Percentiles rank a stretch among this genome's conserved stretches.
Conservation (phyloP, 352 stramenopile genomes). For the Pythium brachiatum region DNA sequence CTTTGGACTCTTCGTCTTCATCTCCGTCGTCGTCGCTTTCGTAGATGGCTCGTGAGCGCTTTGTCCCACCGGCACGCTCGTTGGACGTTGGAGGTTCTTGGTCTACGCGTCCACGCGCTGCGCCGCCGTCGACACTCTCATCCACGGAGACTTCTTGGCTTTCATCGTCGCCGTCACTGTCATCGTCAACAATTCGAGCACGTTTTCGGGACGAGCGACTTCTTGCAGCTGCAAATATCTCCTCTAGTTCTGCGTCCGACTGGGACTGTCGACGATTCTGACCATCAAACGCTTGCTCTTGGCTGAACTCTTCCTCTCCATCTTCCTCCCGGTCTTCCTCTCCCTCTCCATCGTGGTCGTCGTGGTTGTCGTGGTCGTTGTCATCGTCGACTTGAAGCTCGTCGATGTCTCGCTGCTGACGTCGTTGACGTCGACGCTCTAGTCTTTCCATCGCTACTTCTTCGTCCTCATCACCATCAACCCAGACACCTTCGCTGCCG, state of each 20-base stretch:
- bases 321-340: constrained; percentile 45
- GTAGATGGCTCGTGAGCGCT: constrained; percentile 28
- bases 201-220: constrained; percentile 1
- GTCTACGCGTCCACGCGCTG: neutral
- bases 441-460: constrained; percentile 13
- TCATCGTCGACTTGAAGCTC: neutral
- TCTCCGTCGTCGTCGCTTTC: constrained; percentile 38
- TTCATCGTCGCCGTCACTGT: constrained; percentile 24
- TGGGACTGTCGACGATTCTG: constrained; percentile 3
- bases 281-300: constrained; percentile 1
- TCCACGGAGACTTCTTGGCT: neutral
- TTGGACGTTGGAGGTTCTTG: neutral
- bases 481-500: neutral
- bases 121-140: neutral
- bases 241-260: constrained; percentile 21
- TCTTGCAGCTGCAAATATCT: constrained; percentile 2
- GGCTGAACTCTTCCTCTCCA: constrained; percentile 22
- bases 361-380: neutral
- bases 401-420: neutral
- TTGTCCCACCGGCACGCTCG: neutral
- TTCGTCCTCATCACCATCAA: constrained; percentile 22
- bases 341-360: constrained; percentile 18
- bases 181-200: constrained; percentile 18
- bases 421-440: neutral
- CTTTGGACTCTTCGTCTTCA: constrained; percentile 27